These are phyloP conservation scores for Coemansia sp. DNA, from an alignment of 192 early-diverging fungal genomes.

Conservation along the genomic window DNA sequence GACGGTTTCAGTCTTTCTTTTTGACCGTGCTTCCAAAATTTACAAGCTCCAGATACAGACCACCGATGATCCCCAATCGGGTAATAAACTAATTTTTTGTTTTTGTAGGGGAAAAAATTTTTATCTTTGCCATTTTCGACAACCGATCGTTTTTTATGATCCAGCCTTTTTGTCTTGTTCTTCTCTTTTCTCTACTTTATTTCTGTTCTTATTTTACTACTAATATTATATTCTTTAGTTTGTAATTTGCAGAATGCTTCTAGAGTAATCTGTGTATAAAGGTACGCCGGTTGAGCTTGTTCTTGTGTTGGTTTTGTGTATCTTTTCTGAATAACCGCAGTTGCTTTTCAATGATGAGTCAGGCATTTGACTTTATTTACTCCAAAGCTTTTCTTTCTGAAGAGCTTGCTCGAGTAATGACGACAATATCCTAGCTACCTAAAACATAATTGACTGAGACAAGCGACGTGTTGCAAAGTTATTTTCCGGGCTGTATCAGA, in stretches of 20 bases:
- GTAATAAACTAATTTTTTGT: not conserved
- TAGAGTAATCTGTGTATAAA: not conserved
- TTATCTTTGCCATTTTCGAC: not conserved
- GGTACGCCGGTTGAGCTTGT: not conserved
- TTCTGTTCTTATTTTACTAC: not conserved
- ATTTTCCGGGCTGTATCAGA: not conserved
- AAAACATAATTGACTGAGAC: slow-evolving; percentile 9
- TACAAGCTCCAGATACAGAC: too few relatives aligned
- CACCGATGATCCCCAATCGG: not conserved
- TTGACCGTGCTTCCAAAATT: too few relatives aligned
- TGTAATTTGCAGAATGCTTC: too few relatives aligned
- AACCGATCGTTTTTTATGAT: not conserved
- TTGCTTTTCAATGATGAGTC: slow-evolving; percentile 19
- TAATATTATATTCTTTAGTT: not conserved
- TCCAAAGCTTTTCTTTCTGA: slow-evolving; percentile 6
- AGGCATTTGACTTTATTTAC: slow-evolving; percentile 24
- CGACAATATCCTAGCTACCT: slow-evolving; percentile 18
- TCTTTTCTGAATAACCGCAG: not conserved
- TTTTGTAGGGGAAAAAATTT: not conserved
- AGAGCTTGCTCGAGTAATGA: slow-evolving; percentile 2
- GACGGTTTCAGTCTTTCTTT: too few relatives aligned
- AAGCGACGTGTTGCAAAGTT: not conserved
- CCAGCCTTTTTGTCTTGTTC: not conserved
- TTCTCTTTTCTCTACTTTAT: not conserved
- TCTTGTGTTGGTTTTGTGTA: not conserved